Evolutionary conservation across 768 basidiomycete genomes (phyloP).

Genomic region (Postia placenta): DNA sequence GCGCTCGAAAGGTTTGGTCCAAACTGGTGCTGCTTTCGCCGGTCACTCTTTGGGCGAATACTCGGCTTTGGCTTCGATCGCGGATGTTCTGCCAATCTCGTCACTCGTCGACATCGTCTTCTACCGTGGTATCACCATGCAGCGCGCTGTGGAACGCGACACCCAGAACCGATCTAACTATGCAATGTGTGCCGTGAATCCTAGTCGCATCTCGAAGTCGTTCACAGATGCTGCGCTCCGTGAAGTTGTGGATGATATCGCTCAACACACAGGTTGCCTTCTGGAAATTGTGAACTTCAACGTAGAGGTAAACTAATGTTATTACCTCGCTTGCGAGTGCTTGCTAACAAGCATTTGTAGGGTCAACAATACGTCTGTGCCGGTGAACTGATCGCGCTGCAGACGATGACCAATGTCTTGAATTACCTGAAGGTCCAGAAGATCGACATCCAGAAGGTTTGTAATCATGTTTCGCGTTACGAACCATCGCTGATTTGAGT

Average conservation of each 20-base stretch:
- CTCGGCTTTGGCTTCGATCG: slow-evolving; percentile 95
- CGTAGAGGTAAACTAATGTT: slow-evolving; percentile 57
- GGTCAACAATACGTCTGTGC: slow-evolving; percentile 99
- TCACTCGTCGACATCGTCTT: slow-evolving; percentile 97
- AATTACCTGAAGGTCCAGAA: slow-evolving; percentile 97
- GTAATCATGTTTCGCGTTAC: background rate
- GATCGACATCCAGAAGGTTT: slow-evolving; percentile 86
- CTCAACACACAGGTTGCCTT: slow-evolving; percentile 66
- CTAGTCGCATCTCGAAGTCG: slow-evolving; percentile 86
- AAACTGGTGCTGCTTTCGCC: slow-evolving; percentile 88
- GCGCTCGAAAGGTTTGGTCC: slow-evolving; percentile 93
- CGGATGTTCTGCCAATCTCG: slow-evolving; percentile 92
- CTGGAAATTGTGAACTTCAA: slow-evolving; percentile 99
- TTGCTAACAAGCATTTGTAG: slow-evolving; percentile 30
- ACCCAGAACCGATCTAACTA: slow-evolving; percentile 90
- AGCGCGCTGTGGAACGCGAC: slow-evolving; percentile 97
- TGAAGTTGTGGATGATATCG: slow-evolving; percentile 92
- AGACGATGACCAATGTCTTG: slow-evolving; percentile 91
- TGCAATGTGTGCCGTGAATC: slow-evolving; percentile 99
- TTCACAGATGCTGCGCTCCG: slow-evolving; percentile 96
- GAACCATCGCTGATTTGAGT: background rate
- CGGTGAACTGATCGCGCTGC: slow-evolving; percentile 89
- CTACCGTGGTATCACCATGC: slow-evolving; percentile 99
- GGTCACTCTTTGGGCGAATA: slow-evolving; percentile 99
- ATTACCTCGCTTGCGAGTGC: background rate